A percentile compares a stretch with the other conserved stretches of the same genome.
These are phyloP conservation scores for Phytophthora pini DNA, from an alignment of 352 stramenopile species.

Conservation along the genomic window DNA sequence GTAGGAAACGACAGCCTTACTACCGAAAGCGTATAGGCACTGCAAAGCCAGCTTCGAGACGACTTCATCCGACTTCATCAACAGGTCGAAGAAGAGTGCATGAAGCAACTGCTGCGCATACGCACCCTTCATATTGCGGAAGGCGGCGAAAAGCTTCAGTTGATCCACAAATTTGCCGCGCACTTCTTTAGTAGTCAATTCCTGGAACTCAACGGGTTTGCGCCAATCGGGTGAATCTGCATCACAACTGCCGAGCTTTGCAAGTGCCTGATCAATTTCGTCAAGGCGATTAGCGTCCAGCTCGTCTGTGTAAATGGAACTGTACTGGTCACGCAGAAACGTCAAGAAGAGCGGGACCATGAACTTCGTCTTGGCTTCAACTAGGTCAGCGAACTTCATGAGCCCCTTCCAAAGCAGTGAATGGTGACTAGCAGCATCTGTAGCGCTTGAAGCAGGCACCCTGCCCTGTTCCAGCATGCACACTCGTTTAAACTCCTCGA, in stretches of 20 bases:
- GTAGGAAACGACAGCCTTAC: slow-evolving; percentile 85
- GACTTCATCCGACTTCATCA: slow-evolving; percentile 91
- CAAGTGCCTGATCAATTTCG: slow-evolving; percentile 58
- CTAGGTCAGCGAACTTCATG: slow-evolving; percentile 71
- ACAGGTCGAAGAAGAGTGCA: slow-evolving; percentile 85
- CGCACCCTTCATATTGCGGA: slow-evolving; percentile 89
- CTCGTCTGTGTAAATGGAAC: slow-evolving; percentile 77
- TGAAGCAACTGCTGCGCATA: slow-evolving; percentile 84
- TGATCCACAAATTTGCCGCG: slow-evolving; percentile 84
- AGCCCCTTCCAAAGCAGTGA: slow-evolving; percentile 83
- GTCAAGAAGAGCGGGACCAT: slow-evolving; percentile 86
- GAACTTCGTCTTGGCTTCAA: slow-evolving; percentile 89
- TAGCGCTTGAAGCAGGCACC: slow-evolving; percentile 52
- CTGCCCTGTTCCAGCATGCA: slow-evolving; percentile 66
- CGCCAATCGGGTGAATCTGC: slow-evolving; percentile 40
- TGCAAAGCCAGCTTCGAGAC: slow-evolving; percentile 88
- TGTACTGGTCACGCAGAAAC: slow-evolving; percentile 87
- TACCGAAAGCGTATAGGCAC: slow-evolving; percentile 88
- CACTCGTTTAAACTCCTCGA: slow-evolving; percentile 52
- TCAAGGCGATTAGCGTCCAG: slow-evolving; percentile 47
- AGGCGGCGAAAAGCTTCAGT: slow-evolving; percentile 81
- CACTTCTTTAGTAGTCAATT: slow-evolving; percentile 78
- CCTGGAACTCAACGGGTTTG: slow-evolving; percentile 35
- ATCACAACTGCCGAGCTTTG: slow-evolving; percentile 37
- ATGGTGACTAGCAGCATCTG: slow-evolving; percentile 79